Evolutionary conservation across 371 early-diverging fungal genomes (phyloP).

Genomic region (Circinella umbellata): DNA sequence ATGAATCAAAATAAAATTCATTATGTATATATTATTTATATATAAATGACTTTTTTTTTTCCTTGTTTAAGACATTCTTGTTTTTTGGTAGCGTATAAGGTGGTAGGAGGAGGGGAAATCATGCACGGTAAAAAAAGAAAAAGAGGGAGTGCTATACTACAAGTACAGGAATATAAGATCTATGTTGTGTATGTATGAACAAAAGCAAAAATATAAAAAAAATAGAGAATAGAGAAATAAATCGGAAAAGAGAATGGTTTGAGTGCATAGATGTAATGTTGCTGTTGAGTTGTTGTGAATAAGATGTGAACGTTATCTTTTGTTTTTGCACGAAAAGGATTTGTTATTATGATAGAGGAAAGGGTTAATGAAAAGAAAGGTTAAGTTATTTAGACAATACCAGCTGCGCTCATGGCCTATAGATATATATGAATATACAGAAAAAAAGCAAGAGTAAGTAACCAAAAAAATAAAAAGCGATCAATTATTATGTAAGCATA

Average conservation of each 20-base stretch:
- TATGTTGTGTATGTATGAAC: constrained; percentile 6
- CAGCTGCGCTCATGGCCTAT: constrained; percentile 46
- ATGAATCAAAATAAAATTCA: no score
- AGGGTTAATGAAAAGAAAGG: background rate
- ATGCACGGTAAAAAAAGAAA: no score
- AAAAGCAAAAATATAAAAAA: background rate
- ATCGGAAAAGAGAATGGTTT: constrained; percentile 3
- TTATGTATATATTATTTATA: no score
- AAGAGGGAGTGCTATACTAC: background rate
- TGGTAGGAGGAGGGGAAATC: no score
- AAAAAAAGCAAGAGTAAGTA: background rate
- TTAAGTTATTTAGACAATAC: constrained; percentile 36
- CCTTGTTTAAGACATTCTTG: no score
- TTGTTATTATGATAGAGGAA: background rate
- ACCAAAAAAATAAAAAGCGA: no score
- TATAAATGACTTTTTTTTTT: no score
- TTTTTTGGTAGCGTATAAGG: no score
- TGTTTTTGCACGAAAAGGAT: background rate
- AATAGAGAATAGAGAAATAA: no score
- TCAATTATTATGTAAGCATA: background rate
- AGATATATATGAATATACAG: background rate
- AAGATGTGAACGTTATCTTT: background rate
- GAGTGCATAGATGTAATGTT: background rate
- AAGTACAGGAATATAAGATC: constrained; percentile 1
- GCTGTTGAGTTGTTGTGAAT: background rate